Evolutionary conservation across 2,329 filamentous ascomycete species (phyloP).

Genomic region (Penicillium thymicola): DNA sequence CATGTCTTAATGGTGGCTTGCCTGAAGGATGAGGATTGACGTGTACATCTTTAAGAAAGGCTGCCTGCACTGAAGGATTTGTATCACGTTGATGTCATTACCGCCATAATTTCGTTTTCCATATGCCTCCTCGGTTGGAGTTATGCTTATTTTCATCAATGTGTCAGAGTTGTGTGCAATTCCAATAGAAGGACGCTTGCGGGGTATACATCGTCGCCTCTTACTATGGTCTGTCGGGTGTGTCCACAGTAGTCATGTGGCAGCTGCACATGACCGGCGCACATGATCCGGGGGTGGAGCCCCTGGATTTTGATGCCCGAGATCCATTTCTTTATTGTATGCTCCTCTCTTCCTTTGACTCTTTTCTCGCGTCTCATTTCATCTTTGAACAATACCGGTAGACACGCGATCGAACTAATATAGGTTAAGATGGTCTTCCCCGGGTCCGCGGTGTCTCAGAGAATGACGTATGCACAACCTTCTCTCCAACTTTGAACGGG

Average conservation of each 20-base stretch:
- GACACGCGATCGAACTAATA: not conserved
- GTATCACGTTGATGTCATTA: constrained; percentile 10
- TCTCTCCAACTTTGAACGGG: not conserved
- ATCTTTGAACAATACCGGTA: not conserved
- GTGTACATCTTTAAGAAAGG: not conserved
- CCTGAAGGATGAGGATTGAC: not conserved
- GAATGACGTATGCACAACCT: constrained; percentile 10
- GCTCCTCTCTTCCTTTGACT: not conserved
- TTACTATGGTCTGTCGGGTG: not conserved
- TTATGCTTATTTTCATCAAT: not conserved
- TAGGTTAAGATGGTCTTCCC: not conserved
- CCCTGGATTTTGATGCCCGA: not conserved
- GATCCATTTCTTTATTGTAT: not conserved
- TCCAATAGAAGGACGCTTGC: not conserved
- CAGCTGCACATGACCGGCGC: constrained; percentile 10
- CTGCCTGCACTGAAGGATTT: not conserved
- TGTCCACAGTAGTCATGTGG: constrained; percentile 13
- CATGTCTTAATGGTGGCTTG: not conserved
- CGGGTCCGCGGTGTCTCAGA: not conserved
- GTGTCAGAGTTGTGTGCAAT: not conserved
- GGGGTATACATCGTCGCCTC: not conserved
- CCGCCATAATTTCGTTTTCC: not conserved
- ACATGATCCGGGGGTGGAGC: constrained; percentile 17
- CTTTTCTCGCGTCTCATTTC: not conserved
- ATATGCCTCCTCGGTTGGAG: not conserved